Evolutionary conservation across 192 early-diverging fungal species (phyloP).

Genomic region (Coemansia sp.): DNA sequence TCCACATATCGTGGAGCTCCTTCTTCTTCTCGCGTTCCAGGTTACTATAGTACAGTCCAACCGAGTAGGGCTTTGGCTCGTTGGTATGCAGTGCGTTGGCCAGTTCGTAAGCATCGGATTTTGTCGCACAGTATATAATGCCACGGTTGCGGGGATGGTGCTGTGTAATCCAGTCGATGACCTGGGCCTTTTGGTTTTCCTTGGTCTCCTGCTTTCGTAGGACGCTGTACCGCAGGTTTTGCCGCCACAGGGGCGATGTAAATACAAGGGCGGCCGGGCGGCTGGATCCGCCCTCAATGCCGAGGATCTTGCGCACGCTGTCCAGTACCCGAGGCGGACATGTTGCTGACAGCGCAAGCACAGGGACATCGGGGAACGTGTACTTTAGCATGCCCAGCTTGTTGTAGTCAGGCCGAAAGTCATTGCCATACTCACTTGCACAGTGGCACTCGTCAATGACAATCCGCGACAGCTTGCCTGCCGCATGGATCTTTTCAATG

Average conservation of each 20-base stretch:
- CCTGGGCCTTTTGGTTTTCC: constrained; percentile 41
- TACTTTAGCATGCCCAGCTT: constrained; percentile 48
- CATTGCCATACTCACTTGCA: constrained; percentile 49
- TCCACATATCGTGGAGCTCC: constrained; percentile 42
- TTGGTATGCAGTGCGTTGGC: constrained; percentile 46
- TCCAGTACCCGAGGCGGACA: constrained; percentile 52
- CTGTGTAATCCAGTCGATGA: constrained; percentile 54
- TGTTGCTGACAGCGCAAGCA: constrained; percentile 80
- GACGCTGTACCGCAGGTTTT: constrained; percentile 60
- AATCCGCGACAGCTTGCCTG: constrained; percentile 39
- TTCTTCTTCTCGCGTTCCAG: constrained; percentile 46
- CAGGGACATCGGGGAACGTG: constrained; percentile 55
- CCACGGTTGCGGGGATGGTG: constrained; percentile 50
- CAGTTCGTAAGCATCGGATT: constrained; percentile 56
- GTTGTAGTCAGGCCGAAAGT: constrained; percentile 54
- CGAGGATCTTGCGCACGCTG: constrained; percentile 51
- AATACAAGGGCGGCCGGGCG: constrained; percentile 51
- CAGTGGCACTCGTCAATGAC: constrained; percentile 56
- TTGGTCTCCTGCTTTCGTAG: constrained; percentile 42
- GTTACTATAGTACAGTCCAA: constrained; percentile 62
- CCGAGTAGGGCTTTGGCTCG: constrained; percentile 45
- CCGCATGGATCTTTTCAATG: constrained; percentile 37
- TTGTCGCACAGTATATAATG: constrained; percentile 66
- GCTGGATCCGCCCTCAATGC: constrained; percentile 32
- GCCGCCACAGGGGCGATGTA: constrained; percentile 56